Conservation (phyloP, 2,329 filamentous ascomycete species). For the Colletotrichum magnum region DNA sequence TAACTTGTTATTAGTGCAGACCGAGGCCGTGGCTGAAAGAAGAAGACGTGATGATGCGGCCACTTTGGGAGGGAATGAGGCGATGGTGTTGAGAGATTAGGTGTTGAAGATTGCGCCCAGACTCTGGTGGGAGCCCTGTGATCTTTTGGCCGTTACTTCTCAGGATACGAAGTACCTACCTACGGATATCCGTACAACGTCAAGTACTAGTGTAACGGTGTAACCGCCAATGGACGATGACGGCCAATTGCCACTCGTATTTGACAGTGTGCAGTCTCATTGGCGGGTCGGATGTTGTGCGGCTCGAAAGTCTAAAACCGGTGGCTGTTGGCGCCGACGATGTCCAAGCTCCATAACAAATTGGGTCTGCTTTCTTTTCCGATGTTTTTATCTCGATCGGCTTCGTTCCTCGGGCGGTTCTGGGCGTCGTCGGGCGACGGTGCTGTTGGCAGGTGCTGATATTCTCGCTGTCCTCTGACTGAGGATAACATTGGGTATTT, state of each 20-base stretch:
- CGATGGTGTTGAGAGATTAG: conserved; percentile 5
- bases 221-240: neutral
- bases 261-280: neutral
- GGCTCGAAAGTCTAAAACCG: conserved; percentile 30
- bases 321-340: conserved; percentile 22
- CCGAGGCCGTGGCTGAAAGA: too few species aligned
- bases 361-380: too few species aligned
- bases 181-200: too few species aligned
- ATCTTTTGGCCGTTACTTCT: neutral
- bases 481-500: too few species aligned
- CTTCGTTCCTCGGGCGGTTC: too few species aligned
- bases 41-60: conserved; percentile 14
- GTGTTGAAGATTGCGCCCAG: neutral
- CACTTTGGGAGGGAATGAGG: neutral
- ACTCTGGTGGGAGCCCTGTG: neutral
- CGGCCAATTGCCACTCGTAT: neutral
- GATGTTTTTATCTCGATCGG: too few species aligned
- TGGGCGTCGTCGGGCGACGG: too few species aligned
- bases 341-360: neutral
- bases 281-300: conserved; percentile 2
- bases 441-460: too few species aligned
- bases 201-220: too few species aligned
- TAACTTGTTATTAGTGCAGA: neutral
- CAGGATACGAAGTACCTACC: neutral
- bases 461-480: too few species aligned